These are phyloP conservation scores for Scutellaria barbata DNA, from an alignment of 257 asterid species.

Conservation along the genomic window DNA sequence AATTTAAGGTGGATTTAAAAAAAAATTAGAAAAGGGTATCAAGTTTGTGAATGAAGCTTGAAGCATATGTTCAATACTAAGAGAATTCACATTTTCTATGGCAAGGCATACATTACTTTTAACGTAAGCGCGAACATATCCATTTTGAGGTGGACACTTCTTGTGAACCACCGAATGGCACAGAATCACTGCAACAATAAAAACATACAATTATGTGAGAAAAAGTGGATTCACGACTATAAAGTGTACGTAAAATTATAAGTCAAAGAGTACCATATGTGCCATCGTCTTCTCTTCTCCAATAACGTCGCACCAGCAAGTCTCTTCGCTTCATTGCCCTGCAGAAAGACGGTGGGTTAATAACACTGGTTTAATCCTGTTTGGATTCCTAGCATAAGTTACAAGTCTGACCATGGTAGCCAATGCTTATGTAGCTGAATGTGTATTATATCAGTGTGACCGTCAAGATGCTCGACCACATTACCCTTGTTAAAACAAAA, in stretches of 20 bases:
- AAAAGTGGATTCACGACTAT: slow-evolving; percentile 3
- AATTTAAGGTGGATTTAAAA: neutral
- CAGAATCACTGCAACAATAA: slow-evolving; percentile 68
- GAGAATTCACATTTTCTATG: slow-evolving; percentile 25
- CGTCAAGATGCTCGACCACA: slow-evolving; percentile 90
- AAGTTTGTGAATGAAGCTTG: slow-evolving; percentile 20
- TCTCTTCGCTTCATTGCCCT: slow-evolving; percentile 93
- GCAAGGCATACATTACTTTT: slow-evolving; percentile 83
- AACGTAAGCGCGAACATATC: slow-evolving; percentile 82
- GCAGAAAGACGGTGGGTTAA: slow-evolving; percentile 34
- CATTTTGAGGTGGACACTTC: slow-evolving; percentile 76
- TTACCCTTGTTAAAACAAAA: slow-evolving; percentile 73
- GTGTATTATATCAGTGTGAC: slow-evolving; percentile 88
- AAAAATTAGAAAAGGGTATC: slow-evolving; percentile 6
- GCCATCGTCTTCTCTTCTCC: slow-evolving; percentile 99
- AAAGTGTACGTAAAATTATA: neutral
- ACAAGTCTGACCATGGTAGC: slow-evolving; percentile 75
- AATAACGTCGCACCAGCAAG: slow-evolving; percentile 77
- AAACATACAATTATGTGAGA: slow-evolving; percentile 16
- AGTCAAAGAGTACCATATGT: slow-evolving; percentile 66
- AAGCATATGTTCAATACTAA: slow-evolving; percentile 1
- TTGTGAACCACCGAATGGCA: slow-evolving; percentile 82
- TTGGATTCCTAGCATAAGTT: slow-evolving; percentile 22
- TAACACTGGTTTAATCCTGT: slow-evolving; percentile 25
- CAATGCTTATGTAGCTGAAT: slow-evolving; percentile 74